phyloP scores from a whole-genome alignment of 2,329 filamentous ascomycete species.

The Pestalotiopsis sp. region DNA sequence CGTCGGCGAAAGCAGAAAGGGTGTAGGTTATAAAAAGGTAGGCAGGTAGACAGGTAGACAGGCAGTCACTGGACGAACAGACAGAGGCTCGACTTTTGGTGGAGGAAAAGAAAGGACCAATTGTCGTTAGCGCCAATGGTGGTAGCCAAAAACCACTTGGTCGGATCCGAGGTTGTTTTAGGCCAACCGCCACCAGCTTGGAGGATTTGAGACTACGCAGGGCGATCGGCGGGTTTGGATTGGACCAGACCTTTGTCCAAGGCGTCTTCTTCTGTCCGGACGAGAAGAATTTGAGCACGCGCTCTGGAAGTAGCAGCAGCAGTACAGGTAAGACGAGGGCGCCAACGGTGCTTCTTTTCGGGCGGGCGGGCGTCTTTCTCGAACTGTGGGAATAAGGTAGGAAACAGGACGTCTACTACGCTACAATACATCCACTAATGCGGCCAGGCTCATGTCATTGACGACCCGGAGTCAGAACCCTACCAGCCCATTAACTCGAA shows the following conservation, averaged over 20 bases:
- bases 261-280: neutral
- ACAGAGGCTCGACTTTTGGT: neutral
- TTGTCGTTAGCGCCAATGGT: neutral
- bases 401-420: no score
- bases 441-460: neutral
- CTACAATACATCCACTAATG: neutral
- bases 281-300: neutral
- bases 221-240: neutral
- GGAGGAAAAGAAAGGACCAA: neutral
- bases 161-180: neutral
- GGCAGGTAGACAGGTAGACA: neutral
- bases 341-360: neutral
- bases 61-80: neutral
- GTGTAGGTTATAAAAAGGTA: neutral
- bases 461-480: neutral
- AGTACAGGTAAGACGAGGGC: neutral
- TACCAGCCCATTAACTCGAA: neutral
- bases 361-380: neutral
- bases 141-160: neutral
- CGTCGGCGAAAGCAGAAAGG: neutral
- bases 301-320: neutral
- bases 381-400: no score
- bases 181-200: neutral
- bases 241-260: neutral
- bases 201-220: neutral